Evolutionary conservation across 768 basidiomycete genomes (phyloP).

Genomic region (button mushroom (Agaricus bisporus)): DNA sequence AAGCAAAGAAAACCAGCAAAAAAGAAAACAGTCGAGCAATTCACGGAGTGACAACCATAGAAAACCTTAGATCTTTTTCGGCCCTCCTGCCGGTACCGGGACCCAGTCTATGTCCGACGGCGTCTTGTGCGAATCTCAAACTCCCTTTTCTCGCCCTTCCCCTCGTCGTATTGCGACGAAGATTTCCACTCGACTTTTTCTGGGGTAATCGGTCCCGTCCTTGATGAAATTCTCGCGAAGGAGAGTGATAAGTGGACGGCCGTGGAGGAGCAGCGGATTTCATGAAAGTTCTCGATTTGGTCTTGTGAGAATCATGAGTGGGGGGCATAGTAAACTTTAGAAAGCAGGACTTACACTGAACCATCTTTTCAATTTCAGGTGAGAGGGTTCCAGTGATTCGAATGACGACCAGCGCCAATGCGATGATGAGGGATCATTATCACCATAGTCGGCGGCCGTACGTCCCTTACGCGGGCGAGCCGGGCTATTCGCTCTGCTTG

Average conservation of each 20-base stretch:
- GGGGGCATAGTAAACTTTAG: neutral
- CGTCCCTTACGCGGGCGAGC: neutral
- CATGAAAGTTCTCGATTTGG: neutral
- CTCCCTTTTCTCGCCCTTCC: neutral
- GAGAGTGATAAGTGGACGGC: neutral
- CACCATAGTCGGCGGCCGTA: neutral
- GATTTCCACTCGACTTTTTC: neutral
- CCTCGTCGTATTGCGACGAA: neutral
- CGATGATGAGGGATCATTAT: neutral
- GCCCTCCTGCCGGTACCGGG: neutral
- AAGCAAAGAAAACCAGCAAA: neutral
- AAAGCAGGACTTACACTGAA: neutral
- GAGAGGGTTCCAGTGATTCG: neutral
- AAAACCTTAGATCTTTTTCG: neutral
- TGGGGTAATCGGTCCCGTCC: neutral
- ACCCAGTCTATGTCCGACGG: neutral
- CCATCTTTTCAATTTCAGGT: neutral
- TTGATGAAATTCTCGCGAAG: too few species aligned
- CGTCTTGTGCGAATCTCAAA: neutral
- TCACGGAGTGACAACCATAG: neutral
- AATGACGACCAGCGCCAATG: slow-evolving; percentile 3
- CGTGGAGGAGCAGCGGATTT: neutral
- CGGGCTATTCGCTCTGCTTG: neutral
- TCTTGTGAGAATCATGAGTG: neutral
- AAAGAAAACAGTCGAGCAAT: neutral